Percentiles rank a stretch among this genome's conserved stretches.
Evolutionary conservation across 768 basidiomycete genomes (phyloP).

Genomic region (Boletus edulis): DNA sequence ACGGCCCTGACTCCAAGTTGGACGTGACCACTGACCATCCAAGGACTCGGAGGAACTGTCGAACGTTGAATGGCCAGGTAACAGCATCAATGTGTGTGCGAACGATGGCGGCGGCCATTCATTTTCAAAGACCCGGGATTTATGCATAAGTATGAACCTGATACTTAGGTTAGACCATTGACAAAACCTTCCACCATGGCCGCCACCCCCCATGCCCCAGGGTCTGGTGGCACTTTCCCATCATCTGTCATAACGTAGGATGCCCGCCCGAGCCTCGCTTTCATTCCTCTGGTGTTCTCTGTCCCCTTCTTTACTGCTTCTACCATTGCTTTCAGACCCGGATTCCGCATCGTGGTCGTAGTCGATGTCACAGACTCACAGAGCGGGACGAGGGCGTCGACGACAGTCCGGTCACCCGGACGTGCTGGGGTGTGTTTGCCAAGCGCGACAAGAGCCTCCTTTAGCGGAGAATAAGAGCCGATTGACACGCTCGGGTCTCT

Average conservation of each 20-base stretch:
- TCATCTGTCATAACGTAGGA: slow-evolving; percentile 41
- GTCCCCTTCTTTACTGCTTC: slow-evolving; percentile 42
- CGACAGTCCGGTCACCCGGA: slow-evolving; percentile 53
- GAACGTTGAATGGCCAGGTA: no score
- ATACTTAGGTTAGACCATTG: no score
- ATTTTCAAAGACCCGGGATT: no score
- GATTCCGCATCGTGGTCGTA: not conserved
- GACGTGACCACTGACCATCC: no score
- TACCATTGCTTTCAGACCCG: slow-evolving; percentile 12
- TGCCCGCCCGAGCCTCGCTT: slow-evolving; percentile 42
- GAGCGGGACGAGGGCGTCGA: slow-evolving; percentile 53
- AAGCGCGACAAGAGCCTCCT: slow-evolving; percentile 31
- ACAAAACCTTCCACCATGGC: slow-evolving; percentile 35
- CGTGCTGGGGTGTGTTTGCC: slow-evolving; percentile 47
- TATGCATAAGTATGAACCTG: no score
- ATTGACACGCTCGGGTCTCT: not conserved
- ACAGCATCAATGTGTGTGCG: no score
- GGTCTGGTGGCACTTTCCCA: slow-evolving; percentile 44
- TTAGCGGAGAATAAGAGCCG: slow-evolving; percentile 13
- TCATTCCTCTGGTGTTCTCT: slow-evolving; percentile 22
- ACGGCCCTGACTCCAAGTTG: no score
- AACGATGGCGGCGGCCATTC: no score
- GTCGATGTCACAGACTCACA: slow-evolving; percentile 24
- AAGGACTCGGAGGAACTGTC: no score
- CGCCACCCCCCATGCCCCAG: slow-evolving; percentile 54